Evolutionary conservation across 768 basidiomycete species (phyloP).

Genomic region (Suillus subalutaceus): DNA sequence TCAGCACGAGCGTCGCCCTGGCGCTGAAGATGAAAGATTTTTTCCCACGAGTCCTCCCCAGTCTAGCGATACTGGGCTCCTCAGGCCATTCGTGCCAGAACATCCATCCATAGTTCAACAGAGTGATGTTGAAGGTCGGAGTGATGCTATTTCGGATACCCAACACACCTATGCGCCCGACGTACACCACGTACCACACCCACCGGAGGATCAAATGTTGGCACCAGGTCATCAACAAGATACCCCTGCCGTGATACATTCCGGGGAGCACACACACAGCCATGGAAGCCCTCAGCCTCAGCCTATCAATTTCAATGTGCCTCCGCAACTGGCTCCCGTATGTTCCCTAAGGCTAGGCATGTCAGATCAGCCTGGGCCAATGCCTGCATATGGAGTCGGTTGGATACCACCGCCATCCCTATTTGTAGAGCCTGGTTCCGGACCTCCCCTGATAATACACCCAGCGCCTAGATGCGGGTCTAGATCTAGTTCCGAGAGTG

Average conservation of each 20-base stretch:
- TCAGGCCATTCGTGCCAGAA: slow-evolving; percentile 14
- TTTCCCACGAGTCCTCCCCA: slow-evolving; percentile 19
- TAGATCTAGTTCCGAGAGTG: neutral
- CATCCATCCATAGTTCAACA: neutral
- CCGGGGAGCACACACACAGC: neutral
- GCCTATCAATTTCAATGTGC: slow-evolving; percentile 17
- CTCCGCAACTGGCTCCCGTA: neutral
- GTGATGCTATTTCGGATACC: neutral
- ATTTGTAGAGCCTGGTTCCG: neutral
- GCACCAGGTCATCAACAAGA: neutral
- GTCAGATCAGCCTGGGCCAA: neutral
- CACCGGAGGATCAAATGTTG: neutral
- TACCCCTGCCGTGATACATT: slow-evolving; percentile 21
- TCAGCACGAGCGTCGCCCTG: slow-evolving; percentile 12
- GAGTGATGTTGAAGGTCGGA: neutral
- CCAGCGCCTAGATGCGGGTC: slow-evolving; percentile 13
- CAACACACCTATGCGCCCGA: slow-evolving; percentile 1
- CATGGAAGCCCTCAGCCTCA: slow-evolving; percentile 14
- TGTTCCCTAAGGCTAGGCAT: neutral
- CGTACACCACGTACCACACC: neutral
- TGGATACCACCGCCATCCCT: slow-evolving; percentile 7
- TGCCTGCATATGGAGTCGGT: neutral
- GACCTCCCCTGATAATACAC: slow-evolving; percentile 19
- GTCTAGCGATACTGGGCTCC: neutral
- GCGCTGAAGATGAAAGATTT: slow-evolving; percentile 22